Base-by-base conservation (phyloP, 2,329 filamentous ascomycete species). In the Knufia petricola region DNA sequence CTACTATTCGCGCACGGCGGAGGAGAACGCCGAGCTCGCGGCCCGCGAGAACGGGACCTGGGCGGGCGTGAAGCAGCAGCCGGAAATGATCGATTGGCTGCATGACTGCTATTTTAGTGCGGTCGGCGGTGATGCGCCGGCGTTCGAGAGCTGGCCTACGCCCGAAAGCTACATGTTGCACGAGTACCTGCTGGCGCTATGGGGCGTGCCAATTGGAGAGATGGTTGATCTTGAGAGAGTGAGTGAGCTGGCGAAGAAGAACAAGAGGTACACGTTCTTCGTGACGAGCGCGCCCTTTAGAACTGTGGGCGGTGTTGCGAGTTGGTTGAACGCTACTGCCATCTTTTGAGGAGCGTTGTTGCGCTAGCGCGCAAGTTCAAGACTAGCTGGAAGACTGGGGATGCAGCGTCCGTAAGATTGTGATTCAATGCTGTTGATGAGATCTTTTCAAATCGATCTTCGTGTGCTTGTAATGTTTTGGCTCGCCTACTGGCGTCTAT, bases 41-140 rank as follows among this genome's bases (percentile, higher is more conserved):
- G 52, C 60, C 4, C 62, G 66, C 12, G 55, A 51, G 19, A 50
- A 60, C 31, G 49, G 44, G 6, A 62, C 69, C 42, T 78, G 70
- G 58, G 71, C 70, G 0, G 76, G 76, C 0, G 49, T 79, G 2
- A 69, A 68, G 40, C 74, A 77, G 54, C 73, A 76, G 43, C 64
- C 76, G 41, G 73, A 73, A 38, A 73, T 81, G 3, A 66, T 78
- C 6, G 73, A 77, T 46, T 87, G 82, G 81, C 53, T 86, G 50
- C 82, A 84, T 67, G 79, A 86, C 58, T 77, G 74, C 55, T 79
- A 81, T 46, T 85, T 87, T 55, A 71, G 81, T 0, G 78, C 77
- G 0, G 80, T 83, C 1, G 79, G 75, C 0, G 78, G 79, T 0
- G 83, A 87, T 59, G 67, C 73, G 10, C 76, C 75, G 17, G 69